Percentiles rank a stretch among this genome's conserved stretches.
phyloP scores from a whole-genome alignment of 306 rosid species.

The Senna siamea region DNA sequence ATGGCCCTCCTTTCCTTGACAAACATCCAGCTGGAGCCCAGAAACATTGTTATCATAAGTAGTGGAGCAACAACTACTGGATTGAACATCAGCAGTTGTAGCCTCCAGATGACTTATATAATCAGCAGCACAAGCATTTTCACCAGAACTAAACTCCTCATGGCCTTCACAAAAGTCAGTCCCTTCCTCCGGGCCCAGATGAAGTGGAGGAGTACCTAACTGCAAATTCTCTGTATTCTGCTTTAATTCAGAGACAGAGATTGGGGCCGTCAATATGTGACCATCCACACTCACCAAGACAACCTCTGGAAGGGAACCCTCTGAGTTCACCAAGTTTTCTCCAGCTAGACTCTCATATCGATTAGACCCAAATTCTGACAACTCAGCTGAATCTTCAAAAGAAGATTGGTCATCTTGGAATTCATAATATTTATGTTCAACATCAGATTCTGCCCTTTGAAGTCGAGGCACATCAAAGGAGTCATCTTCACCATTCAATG shows the following conservation, averaged over 20 bases:
- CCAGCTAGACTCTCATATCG: constrained; percentile 60
- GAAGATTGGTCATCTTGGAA: constrained; percentile 71
- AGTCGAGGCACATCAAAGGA: constrained; percentile 29
- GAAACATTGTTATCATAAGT: constrained; percentile 37
- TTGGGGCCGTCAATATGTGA: constrained; percentile 82
- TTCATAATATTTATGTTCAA: constrained; percentile 67
- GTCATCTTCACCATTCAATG: constrained; percentile 48
- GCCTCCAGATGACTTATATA: constrained; percentile 59
- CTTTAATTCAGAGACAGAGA: constrained; percentile 75
- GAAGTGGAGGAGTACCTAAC: constrained; percentile 78
- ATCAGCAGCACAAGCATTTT: constrained; percentile 73
- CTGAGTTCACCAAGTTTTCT: constrained; percentile 60
- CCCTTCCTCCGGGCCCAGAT: constrained; percentile 86
- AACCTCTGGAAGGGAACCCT: constrained; percentile 68
- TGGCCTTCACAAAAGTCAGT: constrained; percentile 73
- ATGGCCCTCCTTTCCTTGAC: constrained; percentile 52
- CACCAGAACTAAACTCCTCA: constrained; percentile 60
- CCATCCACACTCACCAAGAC: constrained; percentile 97
- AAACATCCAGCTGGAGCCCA: constrained; percentile 41
- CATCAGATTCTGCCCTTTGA: constrained; percentile 51
- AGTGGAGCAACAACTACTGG: constrained; percentile 25
- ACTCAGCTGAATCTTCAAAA: constrained; percentile 65
- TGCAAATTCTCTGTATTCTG: constrained; percentile 66
- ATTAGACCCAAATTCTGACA: constrained; percentile 66
- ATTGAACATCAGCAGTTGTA: constrained; percentile 41